Evolutionary conservation across 257 asterid species (phyloP), one percentile per base, ranked within the genome.

Genomic region (Solanum verrucosum): DNA sequence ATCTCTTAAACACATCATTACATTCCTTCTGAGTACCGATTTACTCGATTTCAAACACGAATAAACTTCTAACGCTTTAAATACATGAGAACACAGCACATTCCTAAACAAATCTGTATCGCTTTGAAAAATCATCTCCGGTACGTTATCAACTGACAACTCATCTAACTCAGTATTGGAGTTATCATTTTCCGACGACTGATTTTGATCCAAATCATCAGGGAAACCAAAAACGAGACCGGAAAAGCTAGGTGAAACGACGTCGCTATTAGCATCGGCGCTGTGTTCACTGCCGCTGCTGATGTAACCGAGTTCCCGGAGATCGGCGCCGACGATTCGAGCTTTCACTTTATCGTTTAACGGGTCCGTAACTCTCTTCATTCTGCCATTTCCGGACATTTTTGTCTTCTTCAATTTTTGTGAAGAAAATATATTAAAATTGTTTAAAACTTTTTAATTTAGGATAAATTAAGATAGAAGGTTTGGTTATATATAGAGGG

Each of bases 271-370:
- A 13, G 63, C 90, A 4, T 89, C 63, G 92, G 27, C 81, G n/a
- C 94, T 93, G 96, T 92, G 94, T 25, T 96, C 98, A 90, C 98
- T 96, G 4, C 98, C 98, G 93, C 98, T 95, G 93, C 98, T 95
- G 84, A 89, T 56, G 87, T 87, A 89, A 37, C 89, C 93, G 31
- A 91, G 92, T 15, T 89, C 88, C 85, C 85, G 67, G 35, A 73
- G 29, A 44, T 85, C 34, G 70, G 91, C 79, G 85, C 96, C 94
- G 91, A 93, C 60, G 90, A 95, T 92, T 72, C 98, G 90, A 25
- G 95, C 99, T 88, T 92, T 95, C 1, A 59, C 84, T 63, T 78
- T 74, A 11, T 84, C 88, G 27, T 89, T 91, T 4, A 96, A 87
- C n/a, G 94, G 94, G 91, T 92, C 92, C 34, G 95, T 92, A 23